A percentile compares a stretch with the other conserved stretches of the same genome.
These are phyloP conservation scores for Lepidium sativum DNA, from an alignment of 345 rosid genomes.

Conservation along the genomic window DNA sequence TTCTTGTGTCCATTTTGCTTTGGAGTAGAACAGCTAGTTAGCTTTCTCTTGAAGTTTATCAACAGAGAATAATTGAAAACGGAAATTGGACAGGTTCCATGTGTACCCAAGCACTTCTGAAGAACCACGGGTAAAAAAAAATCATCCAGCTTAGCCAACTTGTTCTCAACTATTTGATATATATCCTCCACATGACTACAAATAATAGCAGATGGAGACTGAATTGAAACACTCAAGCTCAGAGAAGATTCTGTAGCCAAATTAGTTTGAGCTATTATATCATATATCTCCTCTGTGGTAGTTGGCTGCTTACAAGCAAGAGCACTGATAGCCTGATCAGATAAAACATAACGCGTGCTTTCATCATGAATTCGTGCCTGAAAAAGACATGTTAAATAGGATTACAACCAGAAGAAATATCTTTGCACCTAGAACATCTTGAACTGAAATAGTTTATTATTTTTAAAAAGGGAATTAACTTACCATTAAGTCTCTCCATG, in stretches of 20 bases:
- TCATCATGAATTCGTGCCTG: conserved; percentile 97
- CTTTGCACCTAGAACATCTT: not conserved
- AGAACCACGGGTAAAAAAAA: conserved; percentile 43
- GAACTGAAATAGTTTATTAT: not conserved
- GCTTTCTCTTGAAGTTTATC: conserved; percentile 41
- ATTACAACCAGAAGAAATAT: not conserved
- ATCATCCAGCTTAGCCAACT: conserved; percentile 35
- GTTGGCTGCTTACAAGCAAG: conserved; percentile 48
- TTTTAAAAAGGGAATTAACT: conserved; percentile 23
- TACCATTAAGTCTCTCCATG: conserved; percentile 96
- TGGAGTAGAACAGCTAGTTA: conserved; percentile 28
- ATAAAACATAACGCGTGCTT: conserved; percentile 68
- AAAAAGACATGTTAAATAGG: not conserved
- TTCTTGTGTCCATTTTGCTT: conserved; percentile 48
- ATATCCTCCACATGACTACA: conserved; percentile 64
- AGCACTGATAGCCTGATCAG: conserved; percentile 71
- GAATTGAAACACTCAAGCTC: conserved; percentile 34
- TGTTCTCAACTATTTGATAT: conserved; percentile 34
- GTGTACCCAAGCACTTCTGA: conserved; percentile 61
- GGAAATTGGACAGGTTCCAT: conserved; percentile 70
- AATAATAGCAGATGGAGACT: conserved; percentile 58
- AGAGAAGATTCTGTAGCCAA: conserved; percentile 31
- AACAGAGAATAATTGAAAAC: conserved; percentile 64
- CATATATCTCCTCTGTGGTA: conserved; percentile 36
- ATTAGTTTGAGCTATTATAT: conserved; percentile 55